Base-by-base conservation (phyloP, 345 rosid genomes). In the Camelina neglecta region DNA sequence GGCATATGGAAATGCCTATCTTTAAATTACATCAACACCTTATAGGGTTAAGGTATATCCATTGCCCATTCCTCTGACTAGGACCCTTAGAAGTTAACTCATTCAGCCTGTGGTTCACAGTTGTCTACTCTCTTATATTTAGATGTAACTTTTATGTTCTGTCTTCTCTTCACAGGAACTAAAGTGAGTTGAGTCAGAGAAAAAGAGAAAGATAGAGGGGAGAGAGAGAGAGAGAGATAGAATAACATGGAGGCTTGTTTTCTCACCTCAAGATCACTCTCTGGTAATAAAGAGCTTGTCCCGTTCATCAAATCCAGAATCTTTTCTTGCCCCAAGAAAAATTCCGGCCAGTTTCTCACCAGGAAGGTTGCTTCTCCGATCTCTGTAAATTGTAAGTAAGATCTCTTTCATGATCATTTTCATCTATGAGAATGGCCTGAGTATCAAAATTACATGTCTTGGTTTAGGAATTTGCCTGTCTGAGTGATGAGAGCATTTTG, bases 221-320 rank as follows among this genome's bases (percentile, higher is more conserved):
- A 44, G 48, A 12, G 48, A 42, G n/a, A 42, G 18, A 42, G 41
- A 42, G 41, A 53, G 60, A 12, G 60, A 35, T 35, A 5, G 26
- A 33, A 29, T 61, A 56, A 62, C 68, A 91, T 93, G 97, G 93
- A 90, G 72, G 89, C 93, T 83, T 84, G 93, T 77, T 85, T 87
- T 64, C 86, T 89, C 53, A 77, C 86, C 49, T 82, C 93, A 42
- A 87, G 85, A 71, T 73, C 98, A 57, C 83, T 87, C 83, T 56
- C 84, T 74, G 82, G 81, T 44, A 18, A 81, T 45, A 53, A 69
- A 31, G 89, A 85, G 38, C 41, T 78, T 69, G 74, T 57, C 44
- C 85, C 92, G 1, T 77, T 81, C 7, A 75, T 77, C 71, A 87
- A 76, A 77, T 57, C 91, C 11, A 72, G 78, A 81, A 35, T 61